These are phyloP conservation scores for Guadua angustifolia DNA, from an alignment of 176 grass and related monocot species.

Conservation along the genomic window DNA sequence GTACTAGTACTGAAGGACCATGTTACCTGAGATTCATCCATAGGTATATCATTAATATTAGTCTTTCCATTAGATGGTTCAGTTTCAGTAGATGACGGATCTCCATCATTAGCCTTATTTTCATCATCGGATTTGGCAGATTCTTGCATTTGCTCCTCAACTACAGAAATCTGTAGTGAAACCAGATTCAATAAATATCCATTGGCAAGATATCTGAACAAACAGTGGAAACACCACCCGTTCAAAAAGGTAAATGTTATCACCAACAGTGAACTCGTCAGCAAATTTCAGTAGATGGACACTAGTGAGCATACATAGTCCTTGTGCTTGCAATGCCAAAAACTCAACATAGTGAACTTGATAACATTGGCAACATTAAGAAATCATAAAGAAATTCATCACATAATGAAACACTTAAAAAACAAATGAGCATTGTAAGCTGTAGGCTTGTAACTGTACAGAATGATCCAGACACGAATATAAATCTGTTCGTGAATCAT, in stretches of 20 bases:
- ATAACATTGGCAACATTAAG: not conserved
- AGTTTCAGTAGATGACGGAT: constrained; percentile 49
- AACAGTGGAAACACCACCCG: not conserved
- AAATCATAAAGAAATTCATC: constrained; percentile 16
- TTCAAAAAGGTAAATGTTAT: constrained; percentile 16
- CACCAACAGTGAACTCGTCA: constrained; percentile 10
- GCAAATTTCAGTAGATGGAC: constrained; percentile 2
- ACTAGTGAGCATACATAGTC: not conserved
- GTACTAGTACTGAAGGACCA: not conserved
- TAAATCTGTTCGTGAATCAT: not conserved
- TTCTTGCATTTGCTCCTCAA: constrained; percentile 71
- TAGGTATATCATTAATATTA: constrained; percentile 62
- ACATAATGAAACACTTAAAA: not conserved
- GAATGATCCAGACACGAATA: not conserved
- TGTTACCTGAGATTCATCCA: constrained; percentile 67
- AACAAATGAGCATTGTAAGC: not conserved
- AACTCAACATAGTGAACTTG: not conserved
- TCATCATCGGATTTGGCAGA: constrained; percentile 59
- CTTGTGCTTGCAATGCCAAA: not conserved
- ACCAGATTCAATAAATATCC: constrained; percentile 41
- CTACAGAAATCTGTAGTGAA: constrained; percentile 59
- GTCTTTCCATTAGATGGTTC: constrained; percentile 58
- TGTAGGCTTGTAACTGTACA: not conserved
- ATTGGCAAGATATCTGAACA: constrained; percentile 7
- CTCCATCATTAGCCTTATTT: constrained; percentile 55